A percentile compares a stretch with the other conserved stretches of the same genome.
Evolutionary conservation across 2,329 filamentous ascomycete genomes (phyloP).

Genomic region (Pyrenochaeta sp.): DNA sequence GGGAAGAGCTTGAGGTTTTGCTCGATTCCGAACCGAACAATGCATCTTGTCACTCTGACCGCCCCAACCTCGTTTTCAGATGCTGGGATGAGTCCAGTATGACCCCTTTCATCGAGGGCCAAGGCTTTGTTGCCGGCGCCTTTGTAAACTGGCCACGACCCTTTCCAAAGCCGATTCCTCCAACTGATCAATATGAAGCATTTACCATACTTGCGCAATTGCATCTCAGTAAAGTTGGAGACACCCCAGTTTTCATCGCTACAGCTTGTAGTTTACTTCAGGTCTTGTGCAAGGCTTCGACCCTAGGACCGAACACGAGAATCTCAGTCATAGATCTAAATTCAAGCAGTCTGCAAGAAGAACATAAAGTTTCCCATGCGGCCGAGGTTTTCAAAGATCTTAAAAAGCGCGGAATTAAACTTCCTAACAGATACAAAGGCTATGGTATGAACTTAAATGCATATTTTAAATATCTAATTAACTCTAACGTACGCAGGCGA

Average conservation of each 20-base stretch:
- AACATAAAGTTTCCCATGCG: neutral
- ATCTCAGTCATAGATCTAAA: constrained; percentile 4
- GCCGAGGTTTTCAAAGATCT: neutral
- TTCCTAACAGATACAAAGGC: constrained; percentile 13
- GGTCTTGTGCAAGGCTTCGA: constrained; percentile 5
- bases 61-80: constrained; percentile 3
- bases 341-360: neutral
- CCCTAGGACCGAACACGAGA: constrained; percentile 4
- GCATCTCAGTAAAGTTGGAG: constrained; percentile 10
- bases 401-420: neutral
- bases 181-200: neutral
- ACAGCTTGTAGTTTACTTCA: constrained; percentile 13
- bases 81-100: constrained; percentile 15
- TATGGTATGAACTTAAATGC: neutral
- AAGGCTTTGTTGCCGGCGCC: constrained; percentile 11
- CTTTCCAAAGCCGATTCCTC: neutral
- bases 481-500: neutral
- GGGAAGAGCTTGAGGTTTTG: neutral
- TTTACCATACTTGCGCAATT: constrained; percentile 1
- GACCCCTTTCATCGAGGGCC: constrained; percentile 6
- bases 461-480: neutral
- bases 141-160: neutral
- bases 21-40: neutral
- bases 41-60: neutral
- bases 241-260: constrained; percentile 11